Conservation (phyloP, 2,329 filamentous ascomycete species). For the Pseudogymnoascus sp. region DNA sequence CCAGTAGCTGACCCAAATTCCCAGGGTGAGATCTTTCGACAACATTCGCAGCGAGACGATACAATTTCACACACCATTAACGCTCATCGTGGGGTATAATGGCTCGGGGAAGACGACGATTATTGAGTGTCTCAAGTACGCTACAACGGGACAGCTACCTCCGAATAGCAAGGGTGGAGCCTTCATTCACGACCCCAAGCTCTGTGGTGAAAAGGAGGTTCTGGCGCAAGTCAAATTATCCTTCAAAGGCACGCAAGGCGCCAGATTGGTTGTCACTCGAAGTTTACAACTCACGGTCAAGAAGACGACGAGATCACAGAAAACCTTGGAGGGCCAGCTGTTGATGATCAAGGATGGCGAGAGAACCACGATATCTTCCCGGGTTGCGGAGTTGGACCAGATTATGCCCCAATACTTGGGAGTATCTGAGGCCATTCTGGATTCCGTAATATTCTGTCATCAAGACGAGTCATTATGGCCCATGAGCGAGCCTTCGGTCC, state of each 20-base stretch:
- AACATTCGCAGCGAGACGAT: conserved; percentile 68
- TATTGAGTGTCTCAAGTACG: conserved; percentile 98
- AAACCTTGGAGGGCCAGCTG: conserved; percentile 76
- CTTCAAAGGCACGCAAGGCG: conserved; percentile 71
- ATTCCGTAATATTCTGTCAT: conserved; percentile 96
- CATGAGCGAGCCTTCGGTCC: conserved; percentile 71
- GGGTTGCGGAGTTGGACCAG: conserved; percentile 71
- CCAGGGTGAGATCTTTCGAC: conserved; percentile 74
- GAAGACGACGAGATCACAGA: conserved; percentile 66
- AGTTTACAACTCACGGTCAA: conserved; percentile 81
- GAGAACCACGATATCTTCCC: conserved; percentile 67
- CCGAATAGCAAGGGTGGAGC: conserved; percentile 85
- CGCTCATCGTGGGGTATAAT: conserved; percentile 94
- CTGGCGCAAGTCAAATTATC: conserved; percentile 84
- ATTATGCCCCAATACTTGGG: conserved; percentile 81
- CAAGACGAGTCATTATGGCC: conserved; percentile 98
- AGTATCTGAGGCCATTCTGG: conserved; percentile 81
- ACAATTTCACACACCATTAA: conserved; percentile 81
- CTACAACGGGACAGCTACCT: conserved; percentile 85
- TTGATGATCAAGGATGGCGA: conserved; percentile 72
- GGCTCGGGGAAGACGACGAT: conserved; percentile 98
- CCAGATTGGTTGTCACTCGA: conserved; percentile 73
- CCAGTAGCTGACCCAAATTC: not conserved
- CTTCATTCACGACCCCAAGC: conserved; percentile 96
- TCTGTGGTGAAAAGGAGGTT: conserved; percentile 80